Conservation (phyloP, 2,329 filamentous ascomycete species). For the Dactylella cylindrospora region DNA sequence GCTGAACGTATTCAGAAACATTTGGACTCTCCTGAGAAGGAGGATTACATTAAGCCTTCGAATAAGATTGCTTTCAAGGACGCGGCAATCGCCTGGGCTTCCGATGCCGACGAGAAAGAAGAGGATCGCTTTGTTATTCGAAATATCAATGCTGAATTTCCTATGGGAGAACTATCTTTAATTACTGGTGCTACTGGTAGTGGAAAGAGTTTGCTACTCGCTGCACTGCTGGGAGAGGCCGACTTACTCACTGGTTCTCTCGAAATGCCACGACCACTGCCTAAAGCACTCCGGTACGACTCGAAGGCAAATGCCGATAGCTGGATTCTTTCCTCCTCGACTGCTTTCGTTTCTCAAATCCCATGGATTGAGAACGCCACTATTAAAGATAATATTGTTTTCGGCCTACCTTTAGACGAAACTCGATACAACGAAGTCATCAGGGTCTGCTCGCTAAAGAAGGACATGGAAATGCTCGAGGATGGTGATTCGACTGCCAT, state of each 20-base stretch:
- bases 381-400: constrained; percentile 75
- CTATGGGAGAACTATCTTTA: constrained; percentile 65
- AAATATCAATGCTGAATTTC: constrained; percentile 67
- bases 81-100: constrained; percentile 73
- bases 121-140: constrained; percentile 66
- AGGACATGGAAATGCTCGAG: constrained; percentile 72
- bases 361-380: constrained; percentile 84
- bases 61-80: constrained; percentile 66
- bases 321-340: constrained; percentile 69
- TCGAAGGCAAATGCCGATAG: constrained; percentile 61
- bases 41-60: constrained; percentile 59
- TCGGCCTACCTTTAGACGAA: constrained; percentile 69
- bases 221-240: constrained; percentile 72
- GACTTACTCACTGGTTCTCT: constrained; percentile 68
- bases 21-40: constrained; percentile 66
- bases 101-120: constrained; percentile 62
- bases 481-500: constrained; percentile 80
- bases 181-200: constrained; percentile 76
- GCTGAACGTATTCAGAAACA: constrained; percentile 71
- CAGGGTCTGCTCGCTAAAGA: constrained; percentile 70
- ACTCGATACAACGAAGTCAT: constrained; percentile 71
- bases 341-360: constrained; percentile 76
- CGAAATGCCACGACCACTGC: constrained; percentile 56
- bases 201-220: constrained; percentile 74
- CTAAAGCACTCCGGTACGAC: constrained; percentile 62